Evolutionary conservation across 257 asterid genomes (phyloP).

Genomic region (Linderniella brevidens): DNA sequence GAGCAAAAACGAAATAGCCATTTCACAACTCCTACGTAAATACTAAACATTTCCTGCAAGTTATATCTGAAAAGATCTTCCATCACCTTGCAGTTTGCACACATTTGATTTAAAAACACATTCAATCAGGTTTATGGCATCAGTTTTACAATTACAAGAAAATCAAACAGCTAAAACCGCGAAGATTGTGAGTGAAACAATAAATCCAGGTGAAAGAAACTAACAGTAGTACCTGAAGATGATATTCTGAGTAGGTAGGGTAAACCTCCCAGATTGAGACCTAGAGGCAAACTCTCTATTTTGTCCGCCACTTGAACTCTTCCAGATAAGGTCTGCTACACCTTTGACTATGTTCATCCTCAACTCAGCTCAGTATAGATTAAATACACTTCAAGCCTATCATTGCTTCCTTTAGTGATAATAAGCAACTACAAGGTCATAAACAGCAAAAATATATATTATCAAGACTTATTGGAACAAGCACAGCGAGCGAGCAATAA

Average conservation of each 20-base stretch:
- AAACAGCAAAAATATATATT: too few species aligned
- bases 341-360: constrained; percentile 85
- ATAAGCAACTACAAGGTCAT: too few species aligned
- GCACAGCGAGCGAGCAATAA: too few species aligned
- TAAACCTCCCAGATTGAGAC: constrained; percentile 37
- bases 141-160: not conserved
- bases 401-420: too few species aligned
- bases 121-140: constrained; percentile 7
- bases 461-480: too few species aligned
- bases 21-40: too few species aligned
- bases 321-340: constrained; percentile 84
- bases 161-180: not conserved
- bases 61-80: too few species aligned
- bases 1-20: too few species aligned
- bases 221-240: constrained; percentile 45
- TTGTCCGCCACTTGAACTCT: constrained; percentile 46
- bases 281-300: constrained; percentile 37
- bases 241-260: constrained; percentile 47
- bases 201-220: not conserved
- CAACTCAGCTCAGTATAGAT: too few species aligned
- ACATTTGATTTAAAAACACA: not conserved
- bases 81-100: too few species aligned
- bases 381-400: too few species aligned
- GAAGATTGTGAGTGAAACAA: constrained; percentile 8
- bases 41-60: too few species aligned